These are phyloP conservation scores for Skeletonema costatum DNA, from an alignment of 108 stramenopile species.

Conservation along the genomic window DNA sequence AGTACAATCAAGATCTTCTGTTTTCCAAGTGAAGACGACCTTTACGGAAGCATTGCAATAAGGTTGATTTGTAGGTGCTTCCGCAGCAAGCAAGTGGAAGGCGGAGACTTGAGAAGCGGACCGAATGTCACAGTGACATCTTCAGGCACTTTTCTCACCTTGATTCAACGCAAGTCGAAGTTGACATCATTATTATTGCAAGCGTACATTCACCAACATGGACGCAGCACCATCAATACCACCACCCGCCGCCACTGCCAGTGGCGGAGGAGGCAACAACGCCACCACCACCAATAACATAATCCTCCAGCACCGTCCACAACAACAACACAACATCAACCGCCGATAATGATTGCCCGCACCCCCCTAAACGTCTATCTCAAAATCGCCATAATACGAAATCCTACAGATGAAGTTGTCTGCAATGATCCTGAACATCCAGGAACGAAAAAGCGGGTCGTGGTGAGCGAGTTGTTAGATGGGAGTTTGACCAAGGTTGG, in stretches of 20 bases:
- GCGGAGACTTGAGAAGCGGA: too few relatives aligned
- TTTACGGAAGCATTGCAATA: too few relatives aligned
- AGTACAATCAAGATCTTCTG: too few relatives aligned
- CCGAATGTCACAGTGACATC: too few relatives aligned
- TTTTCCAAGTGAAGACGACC: too few relatives aligned
- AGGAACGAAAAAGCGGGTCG: constrained; percentile 53
- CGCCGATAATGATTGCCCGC: constrained; percentile 21
- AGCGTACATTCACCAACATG: not conserved
- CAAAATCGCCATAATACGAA: constrained; percentile 75
- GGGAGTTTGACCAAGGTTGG: constrained; percentile 8
- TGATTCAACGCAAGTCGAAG: too few relatives aligned
- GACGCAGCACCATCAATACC: not conserved
- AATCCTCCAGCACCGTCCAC: not conserved
- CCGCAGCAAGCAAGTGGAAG: too few relatives aligned
- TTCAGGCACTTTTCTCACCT: too few relatives aligned
- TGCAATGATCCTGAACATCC: constrained; percentile 69
- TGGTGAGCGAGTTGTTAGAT: constrained; percentile 15
- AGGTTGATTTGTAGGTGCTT: too few relatives aligned
- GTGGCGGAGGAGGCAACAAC: not conserved
- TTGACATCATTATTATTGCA: too few relatives aligned
- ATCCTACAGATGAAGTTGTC: constrained; percentile 54
- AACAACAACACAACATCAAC: not conserved
- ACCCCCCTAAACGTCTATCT: constrained; percentile 80
- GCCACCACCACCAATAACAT: not conserved
- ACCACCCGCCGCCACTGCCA: not conserved